A percentile compares a stretch with the other conserved stretches of the same genome.
These are phyloP conservation scores for Orbilia javanica DNA, from an alignment of 2,329 filamentous ascomycete genomes.

Conservation along the genomic window DNA sequence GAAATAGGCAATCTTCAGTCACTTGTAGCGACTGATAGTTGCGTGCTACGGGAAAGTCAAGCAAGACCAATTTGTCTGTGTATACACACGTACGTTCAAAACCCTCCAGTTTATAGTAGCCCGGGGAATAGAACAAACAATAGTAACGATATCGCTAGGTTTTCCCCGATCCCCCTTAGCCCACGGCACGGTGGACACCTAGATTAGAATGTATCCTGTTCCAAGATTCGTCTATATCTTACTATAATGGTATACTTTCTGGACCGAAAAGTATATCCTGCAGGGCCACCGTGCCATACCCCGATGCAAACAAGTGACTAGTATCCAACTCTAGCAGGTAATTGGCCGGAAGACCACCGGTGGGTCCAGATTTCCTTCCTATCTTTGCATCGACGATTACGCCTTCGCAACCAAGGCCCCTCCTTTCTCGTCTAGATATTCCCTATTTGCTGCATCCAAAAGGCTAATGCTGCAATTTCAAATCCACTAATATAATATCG, in stretches of 20 bases:
- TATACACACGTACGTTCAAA: too few species aligned
- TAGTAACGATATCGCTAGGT: not conserved
- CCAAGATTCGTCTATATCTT: not conserved
- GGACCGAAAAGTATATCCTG: not conserved
- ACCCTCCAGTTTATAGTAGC: not conserved
- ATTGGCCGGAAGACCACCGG: slow-evolving; percentile 45
- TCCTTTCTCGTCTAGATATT: slow-evolving; percentile 55
- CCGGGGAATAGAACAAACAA: not conserved
- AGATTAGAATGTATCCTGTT: not conserved
- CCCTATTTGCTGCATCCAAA: slow-evolving; percentile 30
- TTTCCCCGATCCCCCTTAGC: not conserved
- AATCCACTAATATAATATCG: slow-evolving; percentile 55
- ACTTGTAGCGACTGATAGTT: not conserved
- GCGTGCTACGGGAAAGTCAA: not conserved
- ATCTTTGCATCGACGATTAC: slow-evolving; percentile 28
- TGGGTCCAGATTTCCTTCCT: slow-evolving; percentile 41
- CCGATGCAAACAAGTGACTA: slow-evolving; percentile 30
- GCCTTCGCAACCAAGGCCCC: slow-evolving; percentile 36
- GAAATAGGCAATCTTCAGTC: not conserved
- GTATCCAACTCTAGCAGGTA: slow-evolving; percentile 31
- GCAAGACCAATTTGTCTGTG: not conserved
- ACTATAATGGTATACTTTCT: not conserved
- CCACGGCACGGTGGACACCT: not conserved
- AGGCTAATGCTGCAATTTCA: slow-evolving; percentile 46
- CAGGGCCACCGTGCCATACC: slow-evolving; percentile 8